These are phyloP conservation scores for Cladophialophora psammophila DNA, from an alignment of 2,329 filamentous ascomycete species.

Conservation along the genomic window DNA sequence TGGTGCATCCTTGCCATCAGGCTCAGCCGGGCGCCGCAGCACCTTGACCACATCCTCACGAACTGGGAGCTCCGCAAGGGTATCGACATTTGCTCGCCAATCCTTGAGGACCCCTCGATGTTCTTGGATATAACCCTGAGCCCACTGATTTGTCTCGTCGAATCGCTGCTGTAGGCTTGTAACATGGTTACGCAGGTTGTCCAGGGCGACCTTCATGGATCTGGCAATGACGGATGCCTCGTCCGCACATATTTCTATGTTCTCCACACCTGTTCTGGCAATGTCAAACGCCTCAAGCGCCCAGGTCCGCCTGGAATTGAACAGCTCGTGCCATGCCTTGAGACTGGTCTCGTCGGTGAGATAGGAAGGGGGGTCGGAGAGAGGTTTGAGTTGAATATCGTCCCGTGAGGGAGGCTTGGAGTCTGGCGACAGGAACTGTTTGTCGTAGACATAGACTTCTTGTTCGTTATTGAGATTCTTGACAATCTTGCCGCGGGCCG, in stretches of 20 bases:
- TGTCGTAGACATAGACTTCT: conserved; percentile 92
- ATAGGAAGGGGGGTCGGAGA: conserved; percentile 75
- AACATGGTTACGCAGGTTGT: conserved; percentile 67
- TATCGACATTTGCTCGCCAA: conserved; percentile 50
- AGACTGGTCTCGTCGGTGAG: conserved; percentile 81
- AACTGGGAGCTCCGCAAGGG: conserved; percentile 52
- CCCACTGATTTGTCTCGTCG: conserved; percentile 56
- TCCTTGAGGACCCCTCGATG: conserved; percentile 53
- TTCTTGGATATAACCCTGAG: conserved; percentile 53
- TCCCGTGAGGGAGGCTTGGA: conserved; percentile 60
- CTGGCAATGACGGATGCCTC: conserved; percentile 80
- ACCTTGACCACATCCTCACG: conserved; percentile 51
- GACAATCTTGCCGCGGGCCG: conserved; percentile 80
- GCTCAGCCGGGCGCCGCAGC: conserved; percentile 42
- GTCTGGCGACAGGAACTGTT: conserved; percentile 67
- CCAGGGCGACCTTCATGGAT: conserved; percentile 82
- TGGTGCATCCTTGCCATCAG: conserved; percentile 13
- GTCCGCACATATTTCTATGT: conserved; percentile 51
- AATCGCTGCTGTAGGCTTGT: conserved; percentile 54
- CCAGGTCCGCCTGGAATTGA: conserved; percentile 82
- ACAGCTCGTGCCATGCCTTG: conserved; percentile 86
- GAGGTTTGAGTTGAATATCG: conserved; percentile 61
- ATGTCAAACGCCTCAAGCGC: conserved; percentile 73
- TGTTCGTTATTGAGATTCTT: conserved; percentile 72
- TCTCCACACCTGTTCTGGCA: conserved; percentile 71